A percentile compares a stretch with the other conserved stretches of the same genome.
phyloP scores from a whole-genome alignment of 2,329 filamentous ascomycete species.

The Sphaerulina musiva region DNA sequence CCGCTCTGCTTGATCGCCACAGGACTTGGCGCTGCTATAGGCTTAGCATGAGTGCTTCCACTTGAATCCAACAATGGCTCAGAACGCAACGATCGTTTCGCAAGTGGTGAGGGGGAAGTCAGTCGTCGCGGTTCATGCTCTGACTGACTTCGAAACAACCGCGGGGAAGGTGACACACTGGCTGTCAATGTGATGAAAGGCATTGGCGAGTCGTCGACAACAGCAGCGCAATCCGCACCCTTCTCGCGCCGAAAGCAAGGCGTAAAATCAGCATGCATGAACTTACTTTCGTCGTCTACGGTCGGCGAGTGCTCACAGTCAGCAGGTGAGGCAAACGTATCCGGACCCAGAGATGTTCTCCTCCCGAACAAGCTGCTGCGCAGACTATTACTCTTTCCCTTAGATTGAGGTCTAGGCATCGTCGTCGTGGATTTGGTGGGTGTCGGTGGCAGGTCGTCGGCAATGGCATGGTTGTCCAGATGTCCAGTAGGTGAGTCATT shows the following conservation, averaged over 20 bases:
- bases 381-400: slow-evolving; percentile 48
- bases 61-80: slow-evolving; percentile 22
- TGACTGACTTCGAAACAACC: slow-evolving; percentile 36
- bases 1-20: slow-evolving; percentile 11
- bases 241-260: slow-evolving; percentile 24
- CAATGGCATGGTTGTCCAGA: slow-evolving; percentile 51
- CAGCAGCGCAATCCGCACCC: slow-evolving; percentile 14
- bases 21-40: slow-evolving; percentile 21
- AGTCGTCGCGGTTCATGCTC: slow-evolving; percentile 34
- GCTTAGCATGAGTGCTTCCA: slow-evolving; percentile 21
- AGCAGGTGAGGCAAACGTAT: slow-evolving; percentile 42
- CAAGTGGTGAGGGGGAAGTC: slow-evolving; percentile 37
- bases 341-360: slow-evolving; percentile 41
- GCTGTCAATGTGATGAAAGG: slow-evolving; percentile 33
- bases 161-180: slow-evolving; percentile 32
- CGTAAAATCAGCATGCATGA: slow-evolving; percentile 24
- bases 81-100: slow-evolving; percentile 33
- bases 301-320: slow-evolving; percentile 29
- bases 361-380: slow-evolving; percentile 46
- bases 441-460: slow-evolving; percentile 82
- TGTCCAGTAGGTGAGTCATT: slow-evolving; percentile 52
- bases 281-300: slow-evolving; percentile 36
- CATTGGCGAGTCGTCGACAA: slow-evolving; percentile 27
- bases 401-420: slow-evolving; percentile 37
- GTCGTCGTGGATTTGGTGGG: slow-evolving; percentile 70